A percentile compares a stretch with the other conserved stretches of the same genome.
Evolutionary conservation across 2,329 filamentous ascomycete species (phyloP).

Genomic region (Tolypocladium capitatum): DNA sequence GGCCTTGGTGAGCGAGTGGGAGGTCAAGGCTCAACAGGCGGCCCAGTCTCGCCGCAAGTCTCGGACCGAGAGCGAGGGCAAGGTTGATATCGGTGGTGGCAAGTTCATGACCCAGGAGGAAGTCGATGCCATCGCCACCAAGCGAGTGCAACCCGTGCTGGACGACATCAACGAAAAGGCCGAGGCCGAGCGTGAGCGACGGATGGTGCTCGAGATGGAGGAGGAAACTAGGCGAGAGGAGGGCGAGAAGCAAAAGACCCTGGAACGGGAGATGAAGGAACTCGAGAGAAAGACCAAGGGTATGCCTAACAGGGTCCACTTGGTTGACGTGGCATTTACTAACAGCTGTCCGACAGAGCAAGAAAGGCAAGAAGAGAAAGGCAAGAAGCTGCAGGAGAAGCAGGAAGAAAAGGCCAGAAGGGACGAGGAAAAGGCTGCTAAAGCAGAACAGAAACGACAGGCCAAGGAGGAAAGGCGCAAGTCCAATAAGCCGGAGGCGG

Average conservation of each 20-base stretch:
- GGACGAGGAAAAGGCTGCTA: constrained; percentile 21
- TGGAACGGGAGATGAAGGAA: constrained; percentile 40
- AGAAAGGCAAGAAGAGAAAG: constrained; percentile 26
- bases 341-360: constrained; percentile 22
- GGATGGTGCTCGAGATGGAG: constrained; percentile 51
- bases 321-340: constrained; percentile 3
- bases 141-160: constrained; percentile 66
- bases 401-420: constrained; percentile 19
- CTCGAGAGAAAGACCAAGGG: constrained; percentile 44
- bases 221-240: constrained; percentile 44
- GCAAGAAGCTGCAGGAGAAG: constrained; percentile 26
- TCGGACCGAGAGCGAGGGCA: constrained; percentile 41
- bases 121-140: constrained; percentile 66
- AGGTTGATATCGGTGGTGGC: constrained; percentile 63
- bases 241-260: constrained; percentile 29
- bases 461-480: constrained; percentile 41
- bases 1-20: constrained; percentile 62
- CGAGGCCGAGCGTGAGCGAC: constrained; percentile 54
- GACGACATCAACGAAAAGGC: constrained; percentile 75
- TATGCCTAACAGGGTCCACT: constrained; percentile 24
- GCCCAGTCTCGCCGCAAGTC: constrained; percentile 51
- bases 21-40: constrained; percentile 57
- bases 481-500: constrained; percentile 11
- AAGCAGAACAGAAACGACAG: constrained; percentile 38
- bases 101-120: constrained; percentile 67